phyloP scores from a whole-genome alignment of 2,329 filamentous ascomycete genomes.

The Phialophora verrucosa region DNA sequence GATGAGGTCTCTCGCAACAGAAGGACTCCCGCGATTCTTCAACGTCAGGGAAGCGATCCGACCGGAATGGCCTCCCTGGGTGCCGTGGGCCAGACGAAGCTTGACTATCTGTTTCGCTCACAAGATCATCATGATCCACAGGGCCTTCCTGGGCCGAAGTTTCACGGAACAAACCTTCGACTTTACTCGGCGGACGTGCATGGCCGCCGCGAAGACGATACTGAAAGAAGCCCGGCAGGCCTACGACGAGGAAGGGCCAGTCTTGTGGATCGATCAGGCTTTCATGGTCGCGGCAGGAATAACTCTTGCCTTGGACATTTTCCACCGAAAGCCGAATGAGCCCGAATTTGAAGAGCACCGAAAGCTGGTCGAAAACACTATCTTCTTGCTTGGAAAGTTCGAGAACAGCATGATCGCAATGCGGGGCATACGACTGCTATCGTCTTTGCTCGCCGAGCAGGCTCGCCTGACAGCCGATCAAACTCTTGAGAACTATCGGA shows the following conservation, averaged over 20 bases:
- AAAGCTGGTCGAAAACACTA: conserved; percentile 37
- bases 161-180: conserved; percentile 52
- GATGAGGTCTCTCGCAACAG: conserved; percentile 44
- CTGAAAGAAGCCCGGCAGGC: conserved; percentile 46
- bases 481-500: conserved; percentile 36
- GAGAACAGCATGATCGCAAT: conserved; percentile 39
- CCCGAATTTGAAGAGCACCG: conserved; percentile 36
- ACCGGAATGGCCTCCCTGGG: conserved; percentile 49
- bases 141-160: conserved; percentile 51
- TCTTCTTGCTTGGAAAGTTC: conserved; percentile 37
- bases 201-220: conserved; percentile 50
- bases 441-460: conserved; percentile 38
- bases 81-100: conserved; percentile 49
- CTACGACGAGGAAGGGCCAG: conserved; percentile 47
- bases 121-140: conserved; percentile 53
- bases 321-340: conserved; percentile 42
- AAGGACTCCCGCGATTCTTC: conserved; percentile 46
- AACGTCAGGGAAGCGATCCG: conserved; percentile 44
- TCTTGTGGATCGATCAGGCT: conserved; percentile 53
- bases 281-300: conserved; percentile 51
- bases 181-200: conserved; percentile 51
- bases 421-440: conserved; percentile 38
- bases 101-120: conserved; percentile 49
- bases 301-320: conserved; percentile 48
- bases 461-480: conserved; percentile 36